Percentiles rank a stretch among this genome's conserved stretches.
Conservation (phyloP, 2,329 filamentous ascomycete species). For the Cytospora paraplurivora region DNA sequence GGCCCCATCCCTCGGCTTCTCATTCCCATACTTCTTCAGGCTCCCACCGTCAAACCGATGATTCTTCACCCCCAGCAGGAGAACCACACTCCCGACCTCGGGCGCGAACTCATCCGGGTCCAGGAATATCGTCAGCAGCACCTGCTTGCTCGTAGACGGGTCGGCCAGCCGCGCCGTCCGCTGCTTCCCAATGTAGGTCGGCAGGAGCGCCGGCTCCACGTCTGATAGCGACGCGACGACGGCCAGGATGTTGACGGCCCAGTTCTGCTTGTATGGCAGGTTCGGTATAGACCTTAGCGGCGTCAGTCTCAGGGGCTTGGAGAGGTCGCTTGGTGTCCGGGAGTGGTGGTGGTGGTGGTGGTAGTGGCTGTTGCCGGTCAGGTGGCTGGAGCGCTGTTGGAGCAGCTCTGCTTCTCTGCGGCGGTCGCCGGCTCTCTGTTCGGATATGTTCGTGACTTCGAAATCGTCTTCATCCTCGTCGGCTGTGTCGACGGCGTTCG, state of each 20-base stretch:
- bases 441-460: conserved; percentile 27
- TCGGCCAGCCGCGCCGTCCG: conserved; percentile 55
- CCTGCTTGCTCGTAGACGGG: conserved; percentile 53
- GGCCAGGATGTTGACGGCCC: conserved; percentile 57
- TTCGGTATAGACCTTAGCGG: conserved; percentile 51
- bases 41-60: conserved; percentile 54
- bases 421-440: conserved; percentile 25
- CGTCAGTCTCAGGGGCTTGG: conserved; percentile 54
- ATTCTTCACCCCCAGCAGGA: conserved; percentile 60
- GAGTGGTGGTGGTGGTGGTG: conserved; percentile 30
- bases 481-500: conserved; percentile 30
- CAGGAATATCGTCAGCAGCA: conserved; percentile 57
- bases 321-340: conserved; percentile 45
- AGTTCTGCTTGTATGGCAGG: conserved; percentile 60
- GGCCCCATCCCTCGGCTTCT: conserved; percentile 35
- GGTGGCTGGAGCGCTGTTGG: conserved; percentile 12
- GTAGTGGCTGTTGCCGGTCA: conserved; percentile 27
- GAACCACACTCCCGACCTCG: conserved; percentile 49
- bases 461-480: conserved; percentile 36
- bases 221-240: conserved; percentile 51
- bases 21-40: conserved; percentile 47
- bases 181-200: conserved; percentile 46
- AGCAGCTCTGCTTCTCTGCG: conserved; percentile 14
- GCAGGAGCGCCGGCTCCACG: conserved; percentile 52
- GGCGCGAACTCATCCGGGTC: conserved; percentile 54